Evolutionary conservation across 2,329 filamentous ascomycete genomes (phyloP), one percentile per base, ranked within the genome.

Genomic region (Cladosporium sp.): DNA sequence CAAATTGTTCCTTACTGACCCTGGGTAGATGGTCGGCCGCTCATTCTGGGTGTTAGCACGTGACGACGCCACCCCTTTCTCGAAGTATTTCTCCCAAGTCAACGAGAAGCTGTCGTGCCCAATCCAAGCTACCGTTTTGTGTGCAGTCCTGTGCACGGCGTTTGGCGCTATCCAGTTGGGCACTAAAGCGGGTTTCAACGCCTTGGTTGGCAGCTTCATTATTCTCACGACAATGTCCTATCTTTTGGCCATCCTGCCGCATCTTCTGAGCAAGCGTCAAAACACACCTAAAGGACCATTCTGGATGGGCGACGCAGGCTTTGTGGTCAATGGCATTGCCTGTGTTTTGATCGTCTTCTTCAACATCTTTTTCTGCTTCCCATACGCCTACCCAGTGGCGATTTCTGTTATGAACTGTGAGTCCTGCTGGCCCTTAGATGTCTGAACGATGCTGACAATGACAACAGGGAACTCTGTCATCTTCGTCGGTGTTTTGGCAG

Each of bases 11-110:
- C 1, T 2, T 11, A 30, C 49, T 53, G 6, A 53, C 49, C 28
- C 6, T 28, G 25, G 85, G 2, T 75, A 85, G 34, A 88, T 73
- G 73, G 69, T 75, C 32, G 71, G 74, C n/a, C 73, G 76, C 23
- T 69, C 73, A 75, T 80, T 36, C 75, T 86, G 84, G 84, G 79
- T 82, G 1, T 76, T 86, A 21, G 84, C 86, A 43, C 83, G 87
- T 34, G 87, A 89, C 73, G 83, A 84, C 46, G 86, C 86, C 2
- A 86, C 87, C 2, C 87, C 87, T 0, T 84, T 87, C 71, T 80
- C 82, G 1, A 64, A 71, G 13, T 78, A 85, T 75, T 84, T 88
- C 66, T 78, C 81, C n/a, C 75, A 72, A 21, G 85, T 89, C 69
- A 82, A 84, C 73, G 78, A 81, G 67, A 76, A 68, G 1, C 81